These are phyloP conservation scores for Ceratocystis diversiconidia DNA, from an alignment of 2,329 filamentous ascomycete species.

Conservation along the genomic window DNA sequence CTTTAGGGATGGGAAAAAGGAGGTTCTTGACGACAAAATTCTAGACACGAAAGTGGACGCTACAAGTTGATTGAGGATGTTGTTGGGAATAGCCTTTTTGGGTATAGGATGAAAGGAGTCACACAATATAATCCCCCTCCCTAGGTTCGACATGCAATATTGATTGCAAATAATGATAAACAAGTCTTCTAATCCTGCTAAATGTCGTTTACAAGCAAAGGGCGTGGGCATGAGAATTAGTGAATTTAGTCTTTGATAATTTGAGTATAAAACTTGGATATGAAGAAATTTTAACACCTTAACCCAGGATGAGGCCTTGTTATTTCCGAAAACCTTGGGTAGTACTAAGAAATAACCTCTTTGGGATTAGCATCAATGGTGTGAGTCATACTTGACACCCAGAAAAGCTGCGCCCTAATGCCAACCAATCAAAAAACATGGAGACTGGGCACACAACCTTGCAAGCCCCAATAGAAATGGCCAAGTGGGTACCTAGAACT, in stretches of 20 bases:
- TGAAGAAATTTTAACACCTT: background rate
- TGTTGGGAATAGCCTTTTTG: background rate
- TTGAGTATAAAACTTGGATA: too few relatives aligned
- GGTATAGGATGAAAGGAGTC: background rate
- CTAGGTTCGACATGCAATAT: background rate
- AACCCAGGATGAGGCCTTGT: background rate
- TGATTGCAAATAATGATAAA: background rate
- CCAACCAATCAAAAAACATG: background rate
- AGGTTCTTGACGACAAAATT: constrained; percentile 31
- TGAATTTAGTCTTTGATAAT: background rate
- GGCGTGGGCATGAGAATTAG: background rate
- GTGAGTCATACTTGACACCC: constrained; percentile 9
- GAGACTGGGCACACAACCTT: background rate
- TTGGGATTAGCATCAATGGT: background rate
- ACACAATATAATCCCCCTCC: background rate
- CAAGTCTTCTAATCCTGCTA: background rate
- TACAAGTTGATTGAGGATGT: background rate
- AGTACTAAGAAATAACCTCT: background rate
- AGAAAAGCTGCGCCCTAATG: constrained; percentile 1
- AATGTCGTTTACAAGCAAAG: background rate
- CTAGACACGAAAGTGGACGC: constrained; percentile 21
- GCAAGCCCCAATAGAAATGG: background rate
- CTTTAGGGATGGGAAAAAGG: constrained; percentile 32
- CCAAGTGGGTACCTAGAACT: background rate
- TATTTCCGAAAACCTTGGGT: background rate